phyloP scores from a whole-genome alignment of 2,329 filamentous ascomycete genomes.

The Escovopsis sp. region DNA sequence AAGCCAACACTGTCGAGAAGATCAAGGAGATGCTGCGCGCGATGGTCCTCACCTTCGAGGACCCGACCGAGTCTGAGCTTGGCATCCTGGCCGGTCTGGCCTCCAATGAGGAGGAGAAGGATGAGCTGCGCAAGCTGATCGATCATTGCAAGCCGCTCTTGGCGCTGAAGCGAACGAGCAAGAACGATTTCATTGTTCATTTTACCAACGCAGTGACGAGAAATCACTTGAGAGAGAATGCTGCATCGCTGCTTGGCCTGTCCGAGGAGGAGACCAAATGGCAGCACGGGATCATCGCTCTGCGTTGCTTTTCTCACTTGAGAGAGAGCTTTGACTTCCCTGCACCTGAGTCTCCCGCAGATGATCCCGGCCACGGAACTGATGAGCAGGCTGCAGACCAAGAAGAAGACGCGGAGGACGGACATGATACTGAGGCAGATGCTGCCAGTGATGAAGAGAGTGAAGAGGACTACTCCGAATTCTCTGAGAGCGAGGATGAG shows the following conservation, averaged over 20 bases:
- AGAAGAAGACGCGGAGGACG: constrained; percentile 8
- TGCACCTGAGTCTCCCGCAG: neutral
- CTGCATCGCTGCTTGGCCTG: constrained; percentile 17
- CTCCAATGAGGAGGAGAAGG: constrained; percentile 16
- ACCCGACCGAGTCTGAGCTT: constrained; percentile 24
- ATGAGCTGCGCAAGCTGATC: constrained; percentile 20
- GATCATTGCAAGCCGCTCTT: constrained; percentile 25
- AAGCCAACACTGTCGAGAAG: constrained; percentile 16
- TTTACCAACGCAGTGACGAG: constrained; percentile 21
- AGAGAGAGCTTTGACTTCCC: constrained; percentile 19
- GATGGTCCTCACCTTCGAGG: constrained; percentile 25
- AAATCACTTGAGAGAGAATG: constrained; percentile 24
- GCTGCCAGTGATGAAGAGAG: constrained; percentile 1
- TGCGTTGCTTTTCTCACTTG: constrained; percentile 23
- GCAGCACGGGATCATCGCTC: constrained; percentile 26
- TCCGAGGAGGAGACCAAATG: constrained; percentile 24
- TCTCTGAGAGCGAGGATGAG: constrained; percentile 6
- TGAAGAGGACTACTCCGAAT: constrained; percentile 1
- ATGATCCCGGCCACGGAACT: neutral
- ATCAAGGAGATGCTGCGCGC: constrained; percentile 28
- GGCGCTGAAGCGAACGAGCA: constrained; percentile 5
- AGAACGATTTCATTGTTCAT: neutral
- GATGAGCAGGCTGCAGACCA: constrained; percentile 2
- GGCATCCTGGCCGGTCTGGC: constrained; percentile 22
- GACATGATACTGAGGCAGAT: constrained; percentile 4